Evolutionary conservation across 2,329 filamentous ascomycete genomes (phyloP), one percentile per base, ranked within the genome.

Genomic region (Macrophomina pseudophaseolina): DNA sequence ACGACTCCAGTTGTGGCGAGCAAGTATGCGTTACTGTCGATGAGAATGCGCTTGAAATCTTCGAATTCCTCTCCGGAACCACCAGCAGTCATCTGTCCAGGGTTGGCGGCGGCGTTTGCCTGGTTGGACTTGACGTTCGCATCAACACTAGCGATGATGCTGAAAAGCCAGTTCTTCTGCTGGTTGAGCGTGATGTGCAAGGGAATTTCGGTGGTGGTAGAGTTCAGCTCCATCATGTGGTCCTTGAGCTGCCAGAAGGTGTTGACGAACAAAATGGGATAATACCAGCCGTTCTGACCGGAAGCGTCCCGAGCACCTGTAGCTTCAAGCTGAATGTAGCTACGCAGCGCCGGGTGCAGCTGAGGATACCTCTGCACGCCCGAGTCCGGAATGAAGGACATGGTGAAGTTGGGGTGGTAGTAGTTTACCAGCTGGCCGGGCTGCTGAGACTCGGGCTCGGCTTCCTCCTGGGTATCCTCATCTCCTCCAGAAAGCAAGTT

Each of bases 161-260:
- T 90, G 81, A 97, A 98, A 78, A 97, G 94, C 94, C 94, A 98
- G 76, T 91, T 80, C 54, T 87, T 86, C 73, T 96, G 81, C 78
- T 95, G 95, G 79, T 90, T 89, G 38, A 98, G 84, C 68, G 93
- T 89, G 69, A 98, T 90, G 69, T 93, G 91, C 69, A 98, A 82
- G 2, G 94, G 93, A 32, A 97, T 82, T 28, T 87, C 88, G 73
- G 88, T 90, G 72, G 97, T 91, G 0, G 95, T 98, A 16, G 92
- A 90, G 77, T 99, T 99, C 60, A 99, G 83, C 71, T 94, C 86
- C 28, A 86, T 92, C 94, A 98, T 98, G 73, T 98, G 93, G 69
- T 86, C 90, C 76, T 87, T 92, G 70, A 99, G 85, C 80, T 98
- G 94, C 95, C 95, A 99, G 80, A 99, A 99, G 4, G 91, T 96